Base-by-base conservation (phyloP, 495 filamentous ascomycete genomes). In the Talaromyces ruber region DNA sequence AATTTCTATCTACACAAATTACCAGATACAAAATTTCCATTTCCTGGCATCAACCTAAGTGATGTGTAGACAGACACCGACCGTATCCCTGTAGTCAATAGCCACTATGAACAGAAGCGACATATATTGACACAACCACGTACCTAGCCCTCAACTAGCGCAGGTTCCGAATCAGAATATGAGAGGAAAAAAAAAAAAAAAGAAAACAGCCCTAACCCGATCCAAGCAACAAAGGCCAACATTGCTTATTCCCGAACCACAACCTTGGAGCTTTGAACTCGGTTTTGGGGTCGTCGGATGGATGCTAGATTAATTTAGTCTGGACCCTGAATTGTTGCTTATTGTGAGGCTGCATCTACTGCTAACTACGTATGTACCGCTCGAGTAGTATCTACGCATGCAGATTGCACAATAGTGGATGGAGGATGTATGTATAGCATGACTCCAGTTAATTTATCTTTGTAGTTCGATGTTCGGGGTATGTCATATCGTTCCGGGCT, bases 171-270 rank as follows among this genome's bases (percentile, higher is more conserved):
- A 47, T 47, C 18, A 47, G 9, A 4, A 4, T 32, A 32, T 32
- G 4, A 32, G 30, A 32, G n/a, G n/a, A n/a, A n/a, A 32, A 32
- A 32, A 47, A 43, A 45, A 6, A 45, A 53, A 22, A 6, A 28
- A 53, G 6, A 53, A 16, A 28, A 22, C 51, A 28, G 26, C 22
- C 12, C 47, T 25, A 25, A 52, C 24, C 51, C 51, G 14, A 16
- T 26, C 21, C 22, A 26, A 14, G 12, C 26, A 54, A 16, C 9
- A 7, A n/a, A 28, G 12, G 9, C 22, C 6, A 54, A 54, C 51
- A 26, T 54, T 54, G 51, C 51, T 54, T 54, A 54, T 54, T 54
- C 51, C 51, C 51, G 51, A 54, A 54, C 51, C 51, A 54, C 26
- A 14, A 22, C 51, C 51, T 26, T 28, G 51, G 47, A 24, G 18